Conservation (phyloP, 768 basidiomycete genomes). For the Calocera viscosa region DNA sequence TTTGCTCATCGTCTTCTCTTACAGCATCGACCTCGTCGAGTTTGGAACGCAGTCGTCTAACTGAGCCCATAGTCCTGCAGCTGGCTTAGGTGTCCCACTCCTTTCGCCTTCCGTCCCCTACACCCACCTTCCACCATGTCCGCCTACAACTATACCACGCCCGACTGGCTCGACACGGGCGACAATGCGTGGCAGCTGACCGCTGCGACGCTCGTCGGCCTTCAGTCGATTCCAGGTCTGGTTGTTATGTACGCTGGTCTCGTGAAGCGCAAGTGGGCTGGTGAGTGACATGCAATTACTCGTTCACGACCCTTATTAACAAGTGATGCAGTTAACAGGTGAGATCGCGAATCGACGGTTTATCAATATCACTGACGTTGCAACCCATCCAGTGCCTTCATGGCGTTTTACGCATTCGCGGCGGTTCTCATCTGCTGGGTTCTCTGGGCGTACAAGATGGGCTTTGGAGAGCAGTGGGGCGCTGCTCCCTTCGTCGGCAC, state of each 20-base stretch:
- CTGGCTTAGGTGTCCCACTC: too few relatives aligned
- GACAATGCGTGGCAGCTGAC: constrained; percentile 14
- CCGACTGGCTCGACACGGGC: constrained; percentile 11
- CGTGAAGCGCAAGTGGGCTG: constrained; percentile 12
- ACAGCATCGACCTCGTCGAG: neutral
- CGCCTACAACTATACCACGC: neutral
- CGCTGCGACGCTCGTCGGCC: constrained; percentile 11
- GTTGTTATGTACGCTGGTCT: constrained; percentile 12
- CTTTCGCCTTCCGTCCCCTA: neutral
- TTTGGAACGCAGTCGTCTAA: neutral
- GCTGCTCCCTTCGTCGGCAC: constrained; percentile 7
- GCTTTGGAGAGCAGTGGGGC: constrained; percentile 12
- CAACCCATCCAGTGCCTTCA: neutral
- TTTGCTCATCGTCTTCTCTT: neutral
- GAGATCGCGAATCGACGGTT: neutral
- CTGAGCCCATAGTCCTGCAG: too few relatives aligned
- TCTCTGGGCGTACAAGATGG: constrained; percentile 13
- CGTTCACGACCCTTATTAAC: neutral
- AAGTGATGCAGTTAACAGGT: neutral
- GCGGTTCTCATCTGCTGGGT: constrained; percentile 12
- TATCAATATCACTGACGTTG: neutral
- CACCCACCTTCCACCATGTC: neutral
- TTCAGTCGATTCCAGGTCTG: constrained; percentile 12
- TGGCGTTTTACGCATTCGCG: constrained; percentile 13
- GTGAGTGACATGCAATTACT: neutral